A percentile compares a stretch with the other conserved stretches of the same genome.
phyloP scores from a whole-genome alignment of 2,329 filamentous ascomycete species.

The Grosmannia serpens region DNA sequence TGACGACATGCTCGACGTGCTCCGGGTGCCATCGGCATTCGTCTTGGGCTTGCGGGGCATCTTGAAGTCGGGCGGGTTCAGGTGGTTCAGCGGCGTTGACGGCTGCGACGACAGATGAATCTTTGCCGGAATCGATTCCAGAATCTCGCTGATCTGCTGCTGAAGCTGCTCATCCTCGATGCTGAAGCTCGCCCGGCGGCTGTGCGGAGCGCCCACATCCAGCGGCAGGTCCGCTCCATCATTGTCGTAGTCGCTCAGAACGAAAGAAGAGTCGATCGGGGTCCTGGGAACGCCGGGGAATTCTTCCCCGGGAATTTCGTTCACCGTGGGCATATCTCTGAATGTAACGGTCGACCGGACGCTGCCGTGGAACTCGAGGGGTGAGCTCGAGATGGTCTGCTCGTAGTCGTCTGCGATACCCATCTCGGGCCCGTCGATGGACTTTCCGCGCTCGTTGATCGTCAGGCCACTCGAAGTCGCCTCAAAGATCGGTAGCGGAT shows the following conservation, averaged over 20 bases:
- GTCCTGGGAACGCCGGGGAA: constrained; percentile 26
- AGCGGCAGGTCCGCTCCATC: constrained; percentile 34
- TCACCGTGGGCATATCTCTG: constrained; percentile 33
- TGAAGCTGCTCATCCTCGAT: constrained; percentile 58
- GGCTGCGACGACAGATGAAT: constrained; percentile 59
- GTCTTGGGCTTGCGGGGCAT: constrained; percentile 28
- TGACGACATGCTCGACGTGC: constrained; percentile 39
- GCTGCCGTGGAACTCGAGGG: constrained; percentile 27
- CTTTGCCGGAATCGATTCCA: constrained; percentile 65
- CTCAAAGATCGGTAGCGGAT: neutral
- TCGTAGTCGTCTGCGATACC: constrained; percentile 10
- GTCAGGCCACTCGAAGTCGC: constrained; percentile 15
- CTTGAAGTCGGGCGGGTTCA: constrained; percentile 48
- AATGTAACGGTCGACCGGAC: constrained; percentile 28
- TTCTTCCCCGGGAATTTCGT: constrained; percentile 28
- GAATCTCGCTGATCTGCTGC: constrained; percentile 67
- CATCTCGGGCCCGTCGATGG: neutral
- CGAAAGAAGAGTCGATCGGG: constrained; percentile 30
- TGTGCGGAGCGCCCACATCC: constrained; percentile 14
- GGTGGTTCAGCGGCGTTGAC: constrained; percentile 33
- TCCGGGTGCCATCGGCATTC: constrained; percentile 20
- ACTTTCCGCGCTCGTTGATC: constrained; percentile 21
- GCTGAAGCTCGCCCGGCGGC: constrained; percentile 23
- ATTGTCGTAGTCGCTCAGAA: constrained; percentile 10
- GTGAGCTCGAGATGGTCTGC: constrained; percentile 36